These are phyloP conservation scores for Claviceps monticola DNA, from an alignment of 2,329 filamentous ascomycete genomes.

Conservation along the genomic window DNA sequence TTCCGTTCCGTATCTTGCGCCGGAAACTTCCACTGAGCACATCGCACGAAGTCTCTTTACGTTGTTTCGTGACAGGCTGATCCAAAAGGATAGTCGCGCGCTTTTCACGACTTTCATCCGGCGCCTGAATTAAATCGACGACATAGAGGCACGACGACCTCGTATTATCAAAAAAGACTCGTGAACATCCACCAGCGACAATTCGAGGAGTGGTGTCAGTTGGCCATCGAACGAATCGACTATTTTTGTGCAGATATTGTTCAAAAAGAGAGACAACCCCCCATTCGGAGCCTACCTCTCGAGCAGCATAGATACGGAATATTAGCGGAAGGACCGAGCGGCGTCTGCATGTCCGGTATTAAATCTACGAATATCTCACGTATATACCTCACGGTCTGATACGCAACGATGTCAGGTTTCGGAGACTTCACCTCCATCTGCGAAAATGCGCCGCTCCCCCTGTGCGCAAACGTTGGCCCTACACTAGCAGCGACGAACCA, in stretches of 20 bases:
- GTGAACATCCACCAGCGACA: background rate
- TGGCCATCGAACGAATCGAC: background rate
- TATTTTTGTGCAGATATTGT: background rate
- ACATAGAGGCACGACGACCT: background rate
- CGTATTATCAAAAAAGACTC: background rate
- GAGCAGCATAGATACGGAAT: background rate
- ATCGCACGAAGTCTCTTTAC: background rate
- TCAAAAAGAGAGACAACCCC: background rate
- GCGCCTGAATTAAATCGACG: background rate
- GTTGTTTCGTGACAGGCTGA: background rate
- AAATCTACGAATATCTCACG: conserved; percentile 8
- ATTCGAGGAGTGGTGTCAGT: background rate
- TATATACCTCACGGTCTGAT: background rate
- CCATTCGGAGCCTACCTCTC: background rate
- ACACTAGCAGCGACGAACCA: conserved; percentile 52
- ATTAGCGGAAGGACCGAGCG: background rate
- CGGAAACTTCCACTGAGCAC: no score
- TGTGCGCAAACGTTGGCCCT: conserved; percentile 76
- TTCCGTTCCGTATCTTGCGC: background rate
- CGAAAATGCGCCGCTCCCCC: conserved; percentile 66
- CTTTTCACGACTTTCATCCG: background rate
- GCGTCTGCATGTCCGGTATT: background rate
- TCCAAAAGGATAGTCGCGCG: no score
- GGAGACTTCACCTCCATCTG: conserved; percentile 85
- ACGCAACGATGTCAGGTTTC: conserved; percentile 60